Evolutionary conservation across 352 stramenopile species (phyloP), one percentile per base, ranked within the genome.

Genomic region (Phytophthora idaei): DNA sequence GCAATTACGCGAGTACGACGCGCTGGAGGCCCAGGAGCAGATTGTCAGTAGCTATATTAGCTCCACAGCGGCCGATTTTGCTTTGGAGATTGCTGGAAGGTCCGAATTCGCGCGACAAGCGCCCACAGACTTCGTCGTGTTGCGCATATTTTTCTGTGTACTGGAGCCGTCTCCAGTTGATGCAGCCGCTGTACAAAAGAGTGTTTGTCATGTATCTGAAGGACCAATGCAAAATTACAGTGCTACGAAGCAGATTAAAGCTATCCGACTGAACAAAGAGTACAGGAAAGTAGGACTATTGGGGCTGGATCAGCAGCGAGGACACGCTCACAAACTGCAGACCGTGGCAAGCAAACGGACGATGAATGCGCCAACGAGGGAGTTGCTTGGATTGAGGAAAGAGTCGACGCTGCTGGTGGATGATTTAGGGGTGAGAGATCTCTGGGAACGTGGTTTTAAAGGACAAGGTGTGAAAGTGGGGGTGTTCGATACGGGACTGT

Each of bases 401-500:
- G 79, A 81, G 21, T 39, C 65, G 25, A 58, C 49, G 37, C 14
- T 76, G 21, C 60, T 92, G 14, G 73, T 86, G 10, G 78, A 90
- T 14, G 75, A 85, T 25, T 61, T 90, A 28, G 72, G 80, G 31
- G 68, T 90, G 37, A 74, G 78, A 36, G 69, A 76, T 27, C 69
- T 92, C 8, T 90, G 80, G 81, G 78, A 89, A 12, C 71, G 67
- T 7, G 83, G 81, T 0, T 90, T 74, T 42, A 87, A 84, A 61
- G 90, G 90, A 7, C 67, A 84, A 47, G 87, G 82, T 21, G 81
- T 97, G 47, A 93, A 90, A 65, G 69, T 97, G 9, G 90, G 81
- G 28, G 81, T 97, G 36, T 97, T 97, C 55, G 90, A 97, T 67
- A 97, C 90, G 1, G 90, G 90, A 0, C 45, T 97, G 14, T 81